phyloP scores from a whole-genome alignment of 805 yeast genomes.

The Candida silvatica region DNA sequence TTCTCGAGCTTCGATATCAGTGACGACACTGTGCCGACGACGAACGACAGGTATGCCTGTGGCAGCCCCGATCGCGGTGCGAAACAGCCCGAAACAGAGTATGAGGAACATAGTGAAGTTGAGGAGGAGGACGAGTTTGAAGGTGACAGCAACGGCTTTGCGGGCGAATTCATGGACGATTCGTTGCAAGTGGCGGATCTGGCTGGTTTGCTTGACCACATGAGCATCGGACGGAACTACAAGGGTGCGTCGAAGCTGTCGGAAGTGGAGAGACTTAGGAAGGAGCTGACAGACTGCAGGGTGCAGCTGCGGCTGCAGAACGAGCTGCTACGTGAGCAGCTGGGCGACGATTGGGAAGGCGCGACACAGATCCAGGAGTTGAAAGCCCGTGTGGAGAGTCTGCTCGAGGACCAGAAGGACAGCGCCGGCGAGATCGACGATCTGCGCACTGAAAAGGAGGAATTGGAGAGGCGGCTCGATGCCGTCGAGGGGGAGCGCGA shows the following conservation, averaged over 20 bases:
- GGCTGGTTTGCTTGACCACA: not conserved
- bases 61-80: not conserved
- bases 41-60: not conserved
- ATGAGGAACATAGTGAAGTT: not conserved
- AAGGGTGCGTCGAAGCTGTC: not conserved
- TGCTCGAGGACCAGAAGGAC: not conserved
- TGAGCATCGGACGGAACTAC: not conserved
- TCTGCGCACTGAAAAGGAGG: not conserved
- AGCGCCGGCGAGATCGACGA: slow-evolving; percentile 1
- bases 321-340: slow-evolving; percentile 15
- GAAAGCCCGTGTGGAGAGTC: not conserved
- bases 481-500: not conserved
- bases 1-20: not conserved
- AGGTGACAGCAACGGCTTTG: not conserved
- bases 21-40: not conserved
- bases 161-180: not conserved
- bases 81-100: not conserved
- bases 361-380: not conserved
- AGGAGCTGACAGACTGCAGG: slow-evolving; percentile 25
- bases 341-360: not conserved
- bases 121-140: not conserved
- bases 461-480: not conserved
- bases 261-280: slow-evolving; percentile 21
- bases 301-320: slow-evolving; percentile 24
- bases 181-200: not conserved